These are phyloP conservation scores for Pestalotiopsis fici DNA, from an alignment of 2,329 filamentous ascomycete species.

Conservation along the genomic window DNA sequence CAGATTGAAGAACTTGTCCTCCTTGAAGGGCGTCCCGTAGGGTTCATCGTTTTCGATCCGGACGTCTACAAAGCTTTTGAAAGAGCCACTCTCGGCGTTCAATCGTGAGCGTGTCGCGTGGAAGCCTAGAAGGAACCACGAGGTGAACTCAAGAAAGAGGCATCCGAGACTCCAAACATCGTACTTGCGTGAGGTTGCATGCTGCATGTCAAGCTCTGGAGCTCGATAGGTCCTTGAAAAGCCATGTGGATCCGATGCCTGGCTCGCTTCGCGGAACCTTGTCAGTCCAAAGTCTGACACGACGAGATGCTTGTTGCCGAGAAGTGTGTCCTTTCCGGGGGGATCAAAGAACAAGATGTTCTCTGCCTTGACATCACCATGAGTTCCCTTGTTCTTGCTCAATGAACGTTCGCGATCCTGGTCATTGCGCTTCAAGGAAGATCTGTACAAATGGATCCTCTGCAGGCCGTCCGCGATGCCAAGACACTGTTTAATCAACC, in stretches of 20 bases:
- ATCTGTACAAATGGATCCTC: slow-evolving; percentile 12
- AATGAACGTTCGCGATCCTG: not conserved
- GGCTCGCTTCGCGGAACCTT: not conserved
- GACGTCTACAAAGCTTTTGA: not conserved
- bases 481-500: slow-evolving; percentile 15
- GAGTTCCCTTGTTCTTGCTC: not conserved
- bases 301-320: not conserved
- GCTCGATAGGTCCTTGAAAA: not conserved
- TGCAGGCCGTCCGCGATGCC: slow-evolving; percentile 14
- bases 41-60: slow-evolving; percentile 6
- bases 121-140: not conserved
- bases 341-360: not conserved
- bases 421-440: not conserved
- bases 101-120: slow-evolving; percentile 8
- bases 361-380: not conserved
- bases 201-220: not conserved
- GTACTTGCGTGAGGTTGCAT: not conserved
- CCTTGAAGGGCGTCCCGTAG: not conserved
- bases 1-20: slow-evolving; percentile 19
- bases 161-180: not conserved
- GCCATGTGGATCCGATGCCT: not conserved
- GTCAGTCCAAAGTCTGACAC: not conserved
- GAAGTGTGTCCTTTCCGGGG: not conserved
- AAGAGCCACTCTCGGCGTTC: slow-evolving; percentile 8
- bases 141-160: not conserved